phyloP scores from a whole-genome alignment of 306 rosid genomes.

The Alnus glutinosa region DNA sequence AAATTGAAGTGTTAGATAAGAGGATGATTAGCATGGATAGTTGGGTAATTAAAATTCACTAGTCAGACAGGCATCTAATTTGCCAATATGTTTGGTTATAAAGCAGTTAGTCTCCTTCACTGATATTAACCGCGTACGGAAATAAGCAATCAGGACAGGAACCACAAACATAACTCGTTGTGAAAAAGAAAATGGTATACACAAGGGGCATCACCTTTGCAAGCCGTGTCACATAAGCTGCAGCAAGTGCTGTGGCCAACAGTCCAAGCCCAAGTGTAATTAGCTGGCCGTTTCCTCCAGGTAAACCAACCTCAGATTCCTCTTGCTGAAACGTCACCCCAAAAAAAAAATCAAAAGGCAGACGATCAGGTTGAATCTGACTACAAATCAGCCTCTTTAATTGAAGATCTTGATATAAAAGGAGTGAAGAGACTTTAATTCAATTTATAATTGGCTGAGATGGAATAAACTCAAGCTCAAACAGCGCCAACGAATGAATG shows the following conservation, averaged over 20 bases:
- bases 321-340: slow-evolving; percentile 74
- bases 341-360: background rate
- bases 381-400: background rate
- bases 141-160: background rate
- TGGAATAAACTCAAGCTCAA: background rate
- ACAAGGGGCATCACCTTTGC: slow-evolving; percentile 62
- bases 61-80: background rate
- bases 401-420: background rate
- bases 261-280: slow-evolving; percentile 84
- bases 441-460: background rate
- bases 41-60: background rate
- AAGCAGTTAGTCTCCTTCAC: background rate
- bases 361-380: background rate
- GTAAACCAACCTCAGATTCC: slow-evolving; percentile 61
- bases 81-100: background rate
- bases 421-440: background rate
- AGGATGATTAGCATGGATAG: background rate
- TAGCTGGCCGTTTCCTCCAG: slow-evolving; percentile 80
- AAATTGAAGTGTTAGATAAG: background rate
- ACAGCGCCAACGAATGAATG: background rate
- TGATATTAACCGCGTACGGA: background rate
- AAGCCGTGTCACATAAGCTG: slow-evolving; percentile 80
- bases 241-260: slow-evolving; percentile 80
- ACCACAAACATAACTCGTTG: background rate
- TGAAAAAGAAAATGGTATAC: background rate